phyloP scores from a whole-genome alignment of 768 basidiomycete genomes.

The Pisolithus albus region DNA sequence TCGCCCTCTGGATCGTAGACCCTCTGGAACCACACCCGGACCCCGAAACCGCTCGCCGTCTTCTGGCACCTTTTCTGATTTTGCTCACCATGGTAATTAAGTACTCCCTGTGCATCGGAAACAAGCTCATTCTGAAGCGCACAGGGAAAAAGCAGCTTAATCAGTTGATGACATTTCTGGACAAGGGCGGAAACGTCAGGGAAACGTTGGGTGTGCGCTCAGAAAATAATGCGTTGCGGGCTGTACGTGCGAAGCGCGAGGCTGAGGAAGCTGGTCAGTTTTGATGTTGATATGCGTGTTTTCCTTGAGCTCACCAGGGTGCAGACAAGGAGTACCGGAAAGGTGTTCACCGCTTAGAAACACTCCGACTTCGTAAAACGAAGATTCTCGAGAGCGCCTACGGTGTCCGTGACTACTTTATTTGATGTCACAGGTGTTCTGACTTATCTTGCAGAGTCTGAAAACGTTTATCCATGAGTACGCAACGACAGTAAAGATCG shows the following conservation, averaged over 20 bases:
- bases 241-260: constrained; percentile 80
- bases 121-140: neutral
- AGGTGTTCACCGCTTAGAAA: constrained; percentile 90
- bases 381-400: constrained; percentile 81
- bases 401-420: constrained; percentile 40
- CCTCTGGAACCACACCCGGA: constrained; percentile 50
- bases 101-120: neutral
- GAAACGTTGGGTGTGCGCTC: constrained; percentile 50
- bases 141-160: constrained; percentile 81
- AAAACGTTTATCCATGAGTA: constrained; percentile 75
- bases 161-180: constrained; percentile 79
- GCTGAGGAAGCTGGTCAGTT: constrained; percentile 80
- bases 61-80: constrained; percentile 75
- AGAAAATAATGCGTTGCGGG: constrained; percentile 61
- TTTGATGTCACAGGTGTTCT: neutral
- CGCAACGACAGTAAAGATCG: constrained; percentile 52
- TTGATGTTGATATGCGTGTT: neutral
- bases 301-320: constrained; percentile 2
- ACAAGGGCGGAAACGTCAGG: constrained; percentile 63
- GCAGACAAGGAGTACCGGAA: constrained; percentile 87
- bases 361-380: constrained; percentile 69
- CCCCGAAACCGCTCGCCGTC: constrained; percentile 73
- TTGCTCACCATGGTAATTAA: constrained; percentile 71
- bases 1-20: constrained; percentile 66
- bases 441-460: constrained; percentile 50